phyloP scores from a whole-genome alignment of 805 yeast species.

The Clavispora vitiphila region DNA sequence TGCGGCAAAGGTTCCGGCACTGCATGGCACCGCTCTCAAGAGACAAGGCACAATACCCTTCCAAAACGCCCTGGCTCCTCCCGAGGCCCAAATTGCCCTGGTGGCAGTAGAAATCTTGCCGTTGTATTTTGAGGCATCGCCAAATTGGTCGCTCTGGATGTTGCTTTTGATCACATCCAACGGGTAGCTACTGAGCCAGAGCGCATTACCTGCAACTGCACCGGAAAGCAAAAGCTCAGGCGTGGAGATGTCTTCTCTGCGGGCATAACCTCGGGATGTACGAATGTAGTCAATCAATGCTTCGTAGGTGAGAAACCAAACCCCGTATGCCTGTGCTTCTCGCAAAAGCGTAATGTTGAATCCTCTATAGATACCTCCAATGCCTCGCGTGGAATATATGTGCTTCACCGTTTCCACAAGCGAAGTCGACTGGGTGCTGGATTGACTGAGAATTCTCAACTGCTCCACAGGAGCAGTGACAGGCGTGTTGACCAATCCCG shows the following conservation, averaged over 20 bases:
- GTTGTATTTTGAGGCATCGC: conserved; percentile 36
- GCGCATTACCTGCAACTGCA: conserved; percentile 63
- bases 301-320: conserved; percentile 68
- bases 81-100: conserved; percentile 32
- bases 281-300: conserved; percentile 41
- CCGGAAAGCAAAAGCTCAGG: conserved; percentile 54
- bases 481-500: conserved; percentile 63
- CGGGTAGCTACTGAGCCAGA: conserved; percentile 57
- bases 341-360: conserved; percentile 47
- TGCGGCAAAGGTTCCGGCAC: conserved; percentile 74
- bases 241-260: conserved; percentile 47
- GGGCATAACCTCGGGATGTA: conserved; percentile 26
- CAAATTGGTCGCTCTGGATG: conserved; percentile 52
- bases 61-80: conserved; percentile 55
- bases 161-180: conserved; percentile 47
- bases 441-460: conserved; percentile 55
- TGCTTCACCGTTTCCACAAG: conserved; percentile 34
- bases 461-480: conserved; percentile 65
- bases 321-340: conserved; percentile 70
- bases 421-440: conserved; percentile 30
- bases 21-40: conserved; percentile 57
- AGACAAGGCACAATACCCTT: conserved; percentile 57
- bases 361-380: conserved; percentile 53
- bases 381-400: conserved; percentile 42
- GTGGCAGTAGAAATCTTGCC: conserved; percentile 36